Conservation (phyloP, 345 rosid species). For the Rhodamnia rubescens region DNA sequence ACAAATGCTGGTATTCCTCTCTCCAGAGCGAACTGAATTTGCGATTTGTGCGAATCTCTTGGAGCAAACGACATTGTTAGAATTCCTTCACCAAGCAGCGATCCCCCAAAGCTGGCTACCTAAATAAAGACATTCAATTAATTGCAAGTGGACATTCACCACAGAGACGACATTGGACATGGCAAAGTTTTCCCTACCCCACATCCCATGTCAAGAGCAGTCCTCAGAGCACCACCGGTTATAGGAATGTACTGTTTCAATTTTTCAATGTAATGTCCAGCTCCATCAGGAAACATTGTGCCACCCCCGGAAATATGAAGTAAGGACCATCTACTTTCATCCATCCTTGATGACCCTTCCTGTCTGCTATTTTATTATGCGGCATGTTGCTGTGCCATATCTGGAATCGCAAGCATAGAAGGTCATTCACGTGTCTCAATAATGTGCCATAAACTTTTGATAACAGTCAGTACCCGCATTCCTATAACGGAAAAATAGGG, state of each 20-base stretch:
- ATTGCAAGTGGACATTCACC: background rate
- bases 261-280: slow-evolving; percentile 74
- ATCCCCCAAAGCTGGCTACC: slow-evolving; percentile 98
- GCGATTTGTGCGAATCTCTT: slow-evolving; percentile 92
- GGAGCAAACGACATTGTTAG: slow-evolving; percentile 86
- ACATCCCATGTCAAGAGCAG: slow-evolving; percentile 98
- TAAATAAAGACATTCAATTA: slow-evolving; percentile 4
- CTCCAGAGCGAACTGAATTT: slow-evolving; percentile 88
- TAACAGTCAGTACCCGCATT: background rate
- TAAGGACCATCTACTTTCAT: slow-evolving; percentile 85
- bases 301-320: slow-evolving; percentile 95
- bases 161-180: background rate
- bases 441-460: background rate
- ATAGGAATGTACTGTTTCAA: slow-evolving; percentile 84
- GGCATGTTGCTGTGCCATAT: slow-evolving; percentile 98
- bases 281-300: slow-evolving; percentile 95
- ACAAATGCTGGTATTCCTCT: slow-evolving; percentile 97
- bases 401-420: slow-evolving; percentile 14
- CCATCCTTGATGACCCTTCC: slow-evolving; percentile 99
- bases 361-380: slow-evolving; percentile 77
- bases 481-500: background rate
- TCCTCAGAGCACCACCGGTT: slow-evolving; percentile 57
- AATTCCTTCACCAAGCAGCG: slow-evolving; percentile 59
- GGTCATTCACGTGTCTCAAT: background rate
- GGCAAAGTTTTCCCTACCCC: slow-evolving; percentile 42